Conservation (phyloP, 345 rosid species). For the Eucalyptus lansdowneana region DNA sequence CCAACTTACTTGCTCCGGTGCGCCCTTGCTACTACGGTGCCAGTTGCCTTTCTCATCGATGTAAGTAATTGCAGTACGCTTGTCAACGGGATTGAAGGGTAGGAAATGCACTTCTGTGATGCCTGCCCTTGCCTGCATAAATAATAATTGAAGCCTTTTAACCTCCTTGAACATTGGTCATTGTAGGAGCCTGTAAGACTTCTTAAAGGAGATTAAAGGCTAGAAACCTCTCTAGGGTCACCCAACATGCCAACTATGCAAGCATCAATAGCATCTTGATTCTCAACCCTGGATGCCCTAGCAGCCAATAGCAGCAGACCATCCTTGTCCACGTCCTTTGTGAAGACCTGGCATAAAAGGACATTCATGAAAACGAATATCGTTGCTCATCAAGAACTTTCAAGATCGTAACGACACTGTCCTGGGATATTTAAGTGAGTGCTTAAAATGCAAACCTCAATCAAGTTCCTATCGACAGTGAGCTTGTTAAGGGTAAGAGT, state of each 20-base stretch:
- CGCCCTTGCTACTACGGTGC: conserved; percentile 86
- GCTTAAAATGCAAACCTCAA: conserved; percentile 36
- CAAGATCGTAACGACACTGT: not conserved
- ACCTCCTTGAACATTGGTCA: not conserved
- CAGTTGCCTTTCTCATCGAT: conserved; percentile 54
- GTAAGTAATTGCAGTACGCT: conserved; percentile 93
- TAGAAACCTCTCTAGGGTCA: conserved; percentile 61
- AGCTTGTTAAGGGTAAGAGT: conserved; percentile 95
- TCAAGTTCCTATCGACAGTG: conserved; percentile 67
- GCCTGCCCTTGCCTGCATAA: conserved; percentile 69
- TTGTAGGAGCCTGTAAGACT: not conserved
- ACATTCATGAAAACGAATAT: not conserved
- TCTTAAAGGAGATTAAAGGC: not conserved
- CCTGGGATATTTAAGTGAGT: not conserved
- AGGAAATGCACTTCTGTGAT: conserved; percentile 82
- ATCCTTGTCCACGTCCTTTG: conserved; percentile 29
- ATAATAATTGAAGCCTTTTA: not conserved
- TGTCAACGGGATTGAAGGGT: conserved; percentile 90
- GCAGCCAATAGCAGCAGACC: conserved; percentile 54
- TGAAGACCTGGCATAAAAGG: conserved; percentile 36
- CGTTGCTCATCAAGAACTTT: not conserved
- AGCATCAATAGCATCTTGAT: conserved; percentile 96
- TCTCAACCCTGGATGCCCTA: conserved; percentile 84
- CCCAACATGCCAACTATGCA: conserved; percentile 80
- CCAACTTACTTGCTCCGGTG: conserved; percentile 71